Evolutionary conservation across 176 grass and related monocot species (phyloP).

Genomic region (Aegilops bicornis): DNA sequence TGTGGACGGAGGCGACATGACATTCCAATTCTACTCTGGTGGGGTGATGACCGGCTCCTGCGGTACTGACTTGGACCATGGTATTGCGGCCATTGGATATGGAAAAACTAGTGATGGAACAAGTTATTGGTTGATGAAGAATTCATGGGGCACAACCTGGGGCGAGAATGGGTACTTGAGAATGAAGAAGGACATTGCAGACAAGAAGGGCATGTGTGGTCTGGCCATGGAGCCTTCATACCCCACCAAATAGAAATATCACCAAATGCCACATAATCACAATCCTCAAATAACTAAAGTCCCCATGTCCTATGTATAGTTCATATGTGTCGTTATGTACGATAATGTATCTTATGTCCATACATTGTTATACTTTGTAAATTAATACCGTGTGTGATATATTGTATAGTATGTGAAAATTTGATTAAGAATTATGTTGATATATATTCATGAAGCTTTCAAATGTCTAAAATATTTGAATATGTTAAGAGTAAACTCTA

Average conservation of each 20-base stretch:
- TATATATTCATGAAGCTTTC: no score
- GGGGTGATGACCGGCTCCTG: conserved; percentile 42
- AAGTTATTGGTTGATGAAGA: conserved; percentile 38
- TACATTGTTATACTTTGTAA: not conserved
- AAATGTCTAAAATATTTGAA: no score
- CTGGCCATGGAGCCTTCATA: conserved; percentile 39
- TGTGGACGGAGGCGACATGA: conserved; percentile 38
- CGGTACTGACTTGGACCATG: conserved; percentile 33
- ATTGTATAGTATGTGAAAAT: not conserved
- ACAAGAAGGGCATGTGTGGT: conserved; percentile 30
- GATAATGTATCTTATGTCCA: not conserved
- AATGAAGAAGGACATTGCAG: conserved; percentile 20
- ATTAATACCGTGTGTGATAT: not conserved
- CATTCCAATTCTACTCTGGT: conserved; percentile 44
- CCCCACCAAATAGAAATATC: not conserved
- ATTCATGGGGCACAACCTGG: conserved; percentile 13
- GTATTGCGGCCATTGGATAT: conserved; percentile 39
- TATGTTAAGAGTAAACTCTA: no score
- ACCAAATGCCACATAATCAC: not conserved
- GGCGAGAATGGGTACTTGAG: not conserved
- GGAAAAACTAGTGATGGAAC: conserved; percentile 18
- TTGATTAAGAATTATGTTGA: no score
- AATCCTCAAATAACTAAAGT: not conserved
- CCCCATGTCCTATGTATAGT: not conserved
- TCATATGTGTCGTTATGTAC: not conserved